Percentiles rank a stretch among this genome's conserved stretches.
These are phyloP conservation scores for Gastrodia elata DNA, from an alignment of 106 monocot genomes.

Conservation along the genomic window DNA sequence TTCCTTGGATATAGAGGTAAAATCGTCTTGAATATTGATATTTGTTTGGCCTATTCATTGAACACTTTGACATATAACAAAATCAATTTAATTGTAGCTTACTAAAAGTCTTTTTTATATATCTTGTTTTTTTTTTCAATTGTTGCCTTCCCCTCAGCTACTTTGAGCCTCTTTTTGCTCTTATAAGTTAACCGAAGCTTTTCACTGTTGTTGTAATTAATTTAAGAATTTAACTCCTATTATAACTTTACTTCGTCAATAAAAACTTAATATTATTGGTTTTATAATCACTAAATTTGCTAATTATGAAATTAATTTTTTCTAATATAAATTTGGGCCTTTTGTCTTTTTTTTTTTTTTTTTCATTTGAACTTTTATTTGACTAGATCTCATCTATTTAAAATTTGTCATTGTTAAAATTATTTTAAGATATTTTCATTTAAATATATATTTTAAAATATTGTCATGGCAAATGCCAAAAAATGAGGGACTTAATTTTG, in stretches of 20 bases:
- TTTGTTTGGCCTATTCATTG: neutral
- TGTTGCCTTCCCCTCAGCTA: neutral
- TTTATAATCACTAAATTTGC: too few relatives aligned
- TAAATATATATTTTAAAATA: too few relatives aligned
- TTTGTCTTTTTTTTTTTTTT: too few relatives aligned
- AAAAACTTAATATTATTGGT: too few relatives aligned
- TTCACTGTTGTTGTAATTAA: neutral
- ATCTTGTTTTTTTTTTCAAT: neutral
- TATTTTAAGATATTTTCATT: too few relatives aligned
- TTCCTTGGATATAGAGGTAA: constrained; percentile 86
- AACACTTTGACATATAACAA: neutral
- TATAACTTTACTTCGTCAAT: too few relatives aligned
- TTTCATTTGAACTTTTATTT: too few relatives aligned
- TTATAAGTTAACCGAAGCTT: neutral
- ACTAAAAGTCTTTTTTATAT: neutral
- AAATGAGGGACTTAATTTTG: neutral
- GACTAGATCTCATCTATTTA: too few relatives aligned
- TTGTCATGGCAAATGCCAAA: neutral
- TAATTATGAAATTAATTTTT: too few relatives aligned
- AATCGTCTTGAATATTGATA: neutral
- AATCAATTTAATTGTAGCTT: neutral
- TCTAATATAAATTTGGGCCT: too few relatives aligned
- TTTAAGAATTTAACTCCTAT: too few relatives aligned
- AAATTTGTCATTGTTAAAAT: too few relatives aligned
- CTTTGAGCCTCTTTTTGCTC: neutral